Base-by-base conservation (phyloP, 305 asterid species). In the Ilex paraguariensis region DNA sequence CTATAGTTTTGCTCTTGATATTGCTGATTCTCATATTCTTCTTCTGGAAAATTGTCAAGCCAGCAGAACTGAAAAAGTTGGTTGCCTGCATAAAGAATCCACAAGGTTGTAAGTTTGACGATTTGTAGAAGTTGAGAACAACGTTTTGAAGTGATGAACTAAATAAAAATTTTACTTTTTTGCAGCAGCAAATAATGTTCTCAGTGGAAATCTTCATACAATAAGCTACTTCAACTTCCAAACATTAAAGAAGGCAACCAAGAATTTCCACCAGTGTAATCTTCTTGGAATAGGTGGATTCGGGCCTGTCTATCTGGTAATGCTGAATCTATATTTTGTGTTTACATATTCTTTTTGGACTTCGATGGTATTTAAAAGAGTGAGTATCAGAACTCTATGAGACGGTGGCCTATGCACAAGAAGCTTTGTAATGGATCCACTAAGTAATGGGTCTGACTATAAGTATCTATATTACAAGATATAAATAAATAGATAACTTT, bases 261-360 rank as follows among this genome's bases (percentile, higher is more conserved):
- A 83, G 75, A 83, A 85, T 66, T 87, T 87, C 79, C 79, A 81
- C 76, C 82, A 73, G 70, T 61, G 30, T 21, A 70, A 81, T 71
- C 72, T 87, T 54, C 95, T 87, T 13, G 95, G 95, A 51, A 71
- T 85, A 74, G 95, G 95, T 66, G 95, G 95, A 76, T 87, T 87
- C 58, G 95, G 95, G 44, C 93, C 95, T 2, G 95, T 87, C 49
- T 87, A 69, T 76, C 74, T 74, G 88, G 95, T 87, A 84, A 36
- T 36, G 42, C 42, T 16, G 33, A n/a, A 61, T 64, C 56, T 46
- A 54, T 11, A 3, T 13, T 16, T 46, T 46, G 7, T 10, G 13
- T 46, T 52, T 16, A 13, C 10, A n/a, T 5, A 2, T 52, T 14
- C 0, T 52, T 5, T 14, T 16, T 52, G 14, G 13, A 46, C 13